Evolutionary conservation across 1,139 yeast species (phyloP).

Genomic region (Zygosaccharomyces pseudobailii): DNA sequence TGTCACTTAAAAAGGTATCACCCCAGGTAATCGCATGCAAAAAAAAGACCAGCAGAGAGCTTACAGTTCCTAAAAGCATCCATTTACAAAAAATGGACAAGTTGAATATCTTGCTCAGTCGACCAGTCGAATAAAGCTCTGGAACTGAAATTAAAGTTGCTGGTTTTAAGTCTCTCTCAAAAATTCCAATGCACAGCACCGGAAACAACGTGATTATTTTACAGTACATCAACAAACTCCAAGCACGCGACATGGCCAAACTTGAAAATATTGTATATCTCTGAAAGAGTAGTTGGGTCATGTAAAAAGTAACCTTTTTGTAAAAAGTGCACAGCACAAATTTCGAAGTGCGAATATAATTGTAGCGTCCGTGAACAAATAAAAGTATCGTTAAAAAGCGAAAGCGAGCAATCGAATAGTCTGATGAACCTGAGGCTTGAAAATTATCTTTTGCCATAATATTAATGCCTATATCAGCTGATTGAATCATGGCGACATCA

Average conservation of each 20-base stretch:
- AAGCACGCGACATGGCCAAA: conserved; percentile 85
- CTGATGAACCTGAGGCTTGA: conserved; percentile 94
- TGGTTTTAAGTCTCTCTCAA: conserved; percentile 85
- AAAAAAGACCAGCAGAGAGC: conserved; percentile 70
- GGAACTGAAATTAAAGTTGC: conserved; percentile 89
- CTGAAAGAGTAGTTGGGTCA: conserved; percentile 86
- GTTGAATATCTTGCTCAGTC: conserved; percentile 72
- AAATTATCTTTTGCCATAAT: conserved; percentile 95
- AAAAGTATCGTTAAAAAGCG: conserved; percentile 74
- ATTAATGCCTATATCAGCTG: conserved; percentile 97
- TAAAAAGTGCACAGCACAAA: conserved; percentile 92
- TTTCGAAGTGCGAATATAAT: conserved; percentile 85
- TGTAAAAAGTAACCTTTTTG: conserved; percentile 84
- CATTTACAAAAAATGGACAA: conserved; percentile 64
- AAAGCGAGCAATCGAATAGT: conserved; percentile 93
- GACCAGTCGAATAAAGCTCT: conserved; percentile 76
- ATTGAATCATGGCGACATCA: conserved; percentile 98
- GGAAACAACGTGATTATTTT: conserved; percentile 92
- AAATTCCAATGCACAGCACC: conserved; percentile 89
- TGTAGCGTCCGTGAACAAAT: conserved; percentile 93
- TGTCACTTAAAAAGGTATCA: conserved; percentile 57
- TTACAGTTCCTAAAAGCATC: conserved; percentile 73
- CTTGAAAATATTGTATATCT: conserved; percentile 87
- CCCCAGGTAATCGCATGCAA: conserved; percentile 67
- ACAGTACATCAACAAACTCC: conserved; percentile 97